Conservation (phyloP, 495 filamentous ascomycete genomes). For the Xylona heveae region DNA sequence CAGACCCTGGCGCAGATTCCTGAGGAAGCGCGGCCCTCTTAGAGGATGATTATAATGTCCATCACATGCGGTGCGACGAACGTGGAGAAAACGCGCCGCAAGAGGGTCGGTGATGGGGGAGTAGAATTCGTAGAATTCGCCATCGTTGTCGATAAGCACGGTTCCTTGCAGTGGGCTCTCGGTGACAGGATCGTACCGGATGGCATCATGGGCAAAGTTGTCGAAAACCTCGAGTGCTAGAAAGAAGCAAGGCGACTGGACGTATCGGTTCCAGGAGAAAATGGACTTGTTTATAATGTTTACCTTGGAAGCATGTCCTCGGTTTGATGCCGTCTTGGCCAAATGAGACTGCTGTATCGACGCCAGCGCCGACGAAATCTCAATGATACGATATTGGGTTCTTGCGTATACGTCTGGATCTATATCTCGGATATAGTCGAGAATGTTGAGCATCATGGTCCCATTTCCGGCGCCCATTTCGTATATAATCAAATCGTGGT, state of each 20-base stretch:
- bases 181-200: slow-evolving; percentile 66
- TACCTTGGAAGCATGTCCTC: slow-evolving; percentile 65
- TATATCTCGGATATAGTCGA: slow-evolving; percentile 83
- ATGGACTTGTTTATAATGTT: slow-evolving; percentile 89
- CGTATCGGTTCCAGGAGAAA: slow-evolving; percentile 76
- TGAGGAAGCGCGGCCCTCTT: slow-evolving; percentile 25
- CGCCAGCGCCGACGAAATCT: slow-evolving; percentile 70
- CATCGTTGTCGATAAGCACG: slow-evolving; percentile 64
- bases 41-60: slow-evolving; percentile 30
- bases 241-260: slow-evolving; percentile 87
- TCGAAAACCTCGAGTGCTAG: slow-evolving; percentile 97
- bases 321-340: slow-evolving; percentile 32
- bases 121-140: slow-evolving; percentile 93
- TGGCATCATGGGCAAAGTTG: slow-evolving; percentile 87
- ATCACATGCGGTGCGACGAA: slow-evolving; percentile 45
- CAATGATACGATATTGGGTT: slow-evolving; percentile 86
- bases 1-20: slow-evolving; percentile 32
- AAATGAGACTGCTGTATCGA: slow-evolving; percentile 54
- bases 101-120: slow-evolving; percentile 56
- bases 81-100: slow-evolving; percentile 56
- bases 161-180: slow-evolving; percentile 62
- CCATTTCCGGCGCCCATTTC: slow-evolving; percentile 97
- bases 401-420: slow-evolving; percentile 86
- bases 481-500: slow-evolving; percentile 94
- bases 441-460: slow-evolving; percentile 92